A percentile compares a stretch with the other conserved stretches of the same genome.
Evolutionary conservation across 768 basidiomycete species (phyloP).

Genomic region (Tubosaeta sp.): DNA sequence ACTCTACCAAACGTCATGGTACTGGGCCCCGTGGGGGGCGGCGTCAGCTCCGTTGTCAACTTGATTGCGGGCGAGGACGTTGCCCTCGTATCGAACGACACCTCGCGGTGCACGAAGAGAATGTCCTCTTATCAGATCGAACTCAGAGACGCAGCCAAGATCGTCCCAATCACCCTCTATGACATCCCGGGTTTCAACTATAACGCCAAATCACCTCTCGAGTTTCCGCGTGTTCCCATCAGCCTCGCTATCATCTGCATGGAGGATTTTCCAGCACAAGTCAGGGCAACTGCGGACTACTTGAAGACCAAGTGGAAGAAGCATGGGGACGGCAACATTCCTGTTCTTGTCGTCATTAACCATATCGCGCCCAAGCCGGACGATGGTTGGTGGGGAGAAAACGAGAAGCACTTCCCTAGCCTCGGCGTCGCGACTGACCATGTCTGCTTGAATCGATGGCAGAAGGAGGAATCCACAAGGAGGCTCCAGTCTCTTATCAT

Average conservation of each 20-base stretch:
- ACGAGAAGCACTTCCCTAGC: constrained; percentile 17
- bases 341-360: constrained; percentile 19
- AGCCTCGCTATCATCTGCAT: constrained; percentile 21
- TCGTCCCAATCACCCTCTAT: constrained; percentile 17
- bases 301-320: constrained; percentile 15
- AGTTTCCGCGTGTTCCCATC: constrained; percentile 18
- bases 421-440: constrained; percentile 13
- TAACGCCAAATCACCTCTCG: constrained; percentile 15
- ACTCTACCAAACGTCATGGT: constrained; percentile 21
- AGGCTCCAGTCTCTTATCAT: constrained; percentile 16
- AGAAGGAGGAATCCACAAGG: constrained; percentile 18
- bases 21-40: constrained; percentile 24
- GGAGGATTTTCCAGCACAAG: constrained; percentile 19
- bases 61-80: constrained; percentile 22
- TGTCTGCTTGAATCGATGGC: constrained; percentile 15
- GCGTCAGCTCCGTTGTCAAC: constrained; percentile 30
- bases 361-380: constrained; percentile 19
- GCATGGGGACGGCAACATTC: constrained; percentile 12
- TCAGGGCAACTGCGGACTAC: constrained; percentile 18
- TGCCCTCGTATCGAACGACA: constrained; percentile 17
- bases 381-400: constrained; percentile 20
- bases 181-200: constrained; percentile 22
- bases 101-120: constrained; percentile 16
- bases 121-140: constrained; percentile 13
- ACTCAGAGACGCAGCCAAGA: constrained; percentile 6